phyloP scores from a whole-genome alignment of 2,329 filamentous ascomycete species.

The Neophaeococcomyces mojaviensis region DNA sequence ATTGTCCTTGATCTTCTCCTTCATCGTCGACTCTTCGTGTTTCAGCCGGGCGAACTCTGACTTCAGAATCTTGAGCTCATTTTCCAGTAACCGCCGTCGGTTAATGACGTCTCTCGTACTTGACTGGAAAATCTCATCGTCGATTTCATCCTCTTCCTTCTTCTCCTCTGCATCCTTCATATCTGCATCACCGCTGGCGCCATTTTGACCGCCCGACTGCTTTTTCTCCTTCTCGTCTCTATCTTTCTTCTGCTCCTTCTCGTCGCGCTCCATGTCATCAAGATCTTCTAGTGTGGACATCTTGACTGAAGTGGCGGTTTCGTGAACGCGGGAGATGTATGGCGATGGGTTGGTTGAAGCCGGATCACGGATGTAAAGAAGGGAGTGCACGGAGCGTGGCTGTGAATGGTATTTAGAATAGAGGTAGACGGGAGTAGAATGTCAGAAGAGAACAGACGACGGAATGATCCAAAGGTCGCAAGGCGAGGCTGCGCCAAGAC shows the following conservation, averaged over 20 bases:
- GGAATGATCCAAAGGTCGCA: not conserved
- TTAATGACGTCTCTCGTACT: conserved; percentile 93
- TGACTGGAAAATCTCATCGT: conserved; percentile 86
- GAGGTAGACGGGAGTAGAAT: not conserved
- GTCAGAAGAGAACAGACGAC: not conserved
- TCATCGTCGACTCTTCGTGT: conserved; percentile 93
- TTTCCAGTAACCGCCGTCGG: conserved; percentile 84
- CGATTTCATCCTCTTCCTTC: conserved; percentile 69
- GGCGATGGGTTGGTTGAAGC: not conserved
- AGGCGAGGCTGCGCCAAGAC: conserved; percentile 10
- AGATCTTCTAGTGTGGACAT: conserved; percentile 93
- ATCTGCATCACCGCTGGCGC: conserved; percentile 65
- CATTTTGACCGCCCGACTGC: conserved; percentile 28
- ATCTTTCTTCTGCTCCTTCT: conserved; percentile 57
- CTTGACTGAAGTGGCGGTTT: conserved; percentile 24
- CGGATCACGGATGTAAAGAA: not conserved
- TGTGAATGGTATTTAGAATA: not conserved
- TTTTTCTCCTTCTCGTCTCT: conserved; percentile 52
- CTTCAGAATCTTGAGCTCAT: conserved; percentile 97
- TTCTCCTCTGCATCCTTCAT: conserved; percentile 74
- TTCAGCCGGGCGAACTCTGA: conserved; percentile 90
- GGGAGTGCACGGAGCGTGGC: not conserved
- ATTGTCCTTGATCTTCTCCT: conserved; percentile 98
- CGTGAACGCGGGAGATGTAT: not conserved
- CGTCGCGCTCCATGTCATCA: conserved; percentile 75